Conservation (phyloP, 768 basidiomycete species). For the Russula sp. region DNA sequence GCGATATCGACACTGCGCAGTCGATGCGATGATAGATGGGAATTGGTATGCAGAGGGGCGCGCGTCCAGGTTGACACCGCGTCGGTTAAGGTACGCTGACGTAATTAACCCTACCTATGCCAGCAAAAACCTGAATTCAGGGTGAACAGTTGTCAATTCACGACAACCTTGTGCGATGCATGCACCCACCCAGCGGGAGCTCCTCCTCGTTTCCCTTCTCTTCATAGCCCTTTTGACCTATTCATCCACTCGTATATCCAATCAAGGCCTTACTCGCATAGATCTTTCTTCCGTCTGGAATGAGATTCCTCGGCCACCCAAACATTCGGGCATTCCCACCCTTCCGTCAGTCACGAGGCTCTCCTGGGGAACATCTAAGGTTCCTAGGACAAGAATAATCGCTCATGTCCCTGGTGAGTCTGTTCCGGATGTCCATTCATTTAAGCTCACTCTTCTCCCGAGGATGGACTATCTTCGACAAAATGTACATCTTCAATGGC, state of each 20-base stretch:
- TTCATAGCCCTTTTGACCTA: constrained; percentile 34
- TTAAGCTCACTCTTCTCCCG: constrained; percentile 4
- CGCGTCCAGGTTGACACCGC: not conserved
- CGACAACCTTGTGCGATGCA: constrained; percentile 14
- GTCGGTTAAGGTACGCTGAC: not conserved
- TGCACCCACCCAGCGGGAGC: constrained; percentile 34
- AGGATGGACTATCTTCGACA: constrained; percentile 93
- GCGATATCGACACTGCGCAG: constrained; percentile 1
- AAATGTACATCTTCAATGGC: constrained; percentile 76
- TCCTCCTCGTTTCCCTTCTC: constrained; percentile 34
- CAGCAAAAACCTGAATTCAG: not conserved
- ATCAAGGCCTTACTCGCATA: not conserved
- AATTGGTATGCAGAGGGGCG: not conserved
- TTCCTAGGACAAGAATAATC: constrained; percentile 64
- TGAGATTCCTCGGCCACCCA: not conserved
- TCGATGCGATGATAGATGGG: no score
- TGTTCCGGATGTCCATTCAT: not conserved
- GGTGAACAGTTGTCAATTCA: not conserved
- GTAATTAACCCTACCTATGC: not conserved
- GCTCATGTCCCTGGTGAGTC: constrained; percentile 69
- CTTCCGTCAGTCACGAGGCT: constrained; percentile 19
- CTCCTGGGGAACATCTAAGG: constrained; percentile 35
- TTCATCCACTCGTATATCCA: not conserved
- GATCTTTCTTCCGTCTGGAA: constrained; percentile 11
- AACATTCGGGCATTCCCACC: constrained; percentile 11